phyloP scores from a whole-genome alignment of 768 basidiomycete genomes.

The Leccinum obscurum region DNA sequence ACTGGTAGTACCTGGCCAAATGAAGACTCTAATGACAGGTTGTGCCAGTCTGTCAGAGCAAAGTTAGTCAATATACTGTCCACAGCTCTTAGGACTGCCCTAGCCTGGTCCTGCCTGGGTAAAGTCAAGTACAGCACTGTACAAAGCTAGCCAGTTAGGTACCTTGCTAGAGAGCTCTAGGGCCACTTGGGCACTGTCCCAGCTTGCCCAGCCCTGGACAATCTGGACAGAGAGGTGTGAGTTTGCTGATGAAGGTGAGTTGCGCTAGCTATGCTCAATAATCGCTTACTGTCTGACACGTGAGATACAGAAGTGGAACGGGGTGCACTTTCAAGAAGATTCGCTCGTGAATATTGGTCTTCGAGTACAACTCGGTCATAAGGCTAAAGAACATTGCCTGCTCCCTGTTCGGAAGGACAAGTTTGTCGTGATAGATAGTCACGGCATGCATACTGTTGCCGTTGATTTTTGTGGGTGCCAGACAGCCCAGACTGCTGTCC shows the following conservation, averaged over 20 bases:
- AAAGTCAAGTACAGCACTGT: too few relatives aligned
- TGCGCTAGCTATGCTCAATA: not conserved
- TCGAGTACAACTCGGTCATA: not conserved
- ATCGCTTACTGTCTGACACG: not conserved
- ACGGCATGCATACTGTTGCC: not conserved
- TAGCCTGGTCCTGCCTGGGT: too few relatives aligned
- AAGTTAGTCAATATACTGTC: too few relatives aligned
- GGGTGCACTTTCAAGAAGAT: not conserved
- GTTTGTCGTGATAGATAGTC: not conserved
- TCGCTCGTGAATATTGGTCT: not conserved
- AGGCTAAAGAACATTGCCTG: not conserved
- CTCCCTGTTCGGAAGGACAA: not conserved
- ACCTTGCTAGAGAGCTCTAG: too few relatives aligned
- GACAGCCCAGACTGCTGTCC: not conserved
- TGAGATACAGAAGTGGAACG: not conserved
- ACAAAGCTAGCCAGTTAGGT: too few relatives aligned
- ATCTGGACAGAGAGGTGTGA: too few relatives aligned
- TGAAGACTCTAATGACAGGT: too few relatives aligned
- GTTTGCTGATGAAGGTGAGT: conserved; percentile 34
- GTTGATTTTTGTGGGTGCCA: not conserved
- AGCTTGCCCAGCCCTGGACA: too few relatives aligned
- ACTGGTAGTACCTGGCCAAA: too few relatives aligned
- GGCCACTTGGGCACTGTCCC: too few relatives aligned
- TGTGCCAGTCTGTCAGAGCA: too few relatives aligned
- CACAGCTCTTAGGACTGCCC: too few relatives aligned